Conservation (phyloP, 2,329 filamentous ascomycete genomes). For the Cercospora zeina region DNA sequence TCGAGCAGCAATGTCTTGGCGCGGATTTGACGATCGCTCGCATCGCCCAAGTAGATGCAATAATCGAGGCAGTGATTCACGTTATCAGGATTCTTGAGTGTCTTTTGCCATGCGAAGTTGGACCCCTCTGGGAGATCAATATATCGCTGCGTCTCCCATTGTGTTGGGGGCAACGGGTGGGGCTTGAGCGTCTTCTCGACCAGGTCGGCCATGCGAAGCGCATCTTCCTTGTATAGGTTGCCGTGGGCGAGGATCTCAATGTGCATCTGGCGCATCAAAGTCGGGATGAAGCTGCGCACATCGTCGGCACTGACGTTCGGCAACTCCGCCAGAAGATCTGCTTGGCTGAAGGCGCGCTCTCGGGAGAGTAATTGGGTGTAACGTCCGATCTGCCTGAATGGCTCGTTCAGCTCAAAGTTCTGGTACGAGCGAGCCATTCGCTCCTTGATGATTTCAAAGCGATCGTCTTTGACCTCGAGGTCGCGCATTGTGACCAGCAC, state of each 20-base stretch:
- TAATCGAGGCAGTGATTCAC: conserved; percentile 62
- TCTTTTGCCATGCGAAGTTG: conserved; percentile 80
- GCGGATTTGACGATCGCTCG: conserved; percentile 64
- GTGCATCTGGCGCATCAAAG: conserved; percentile 78
- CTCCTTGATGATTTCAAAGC: conserved; percentile 91
- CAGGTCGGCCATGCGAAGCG: conserved; percentile 78
- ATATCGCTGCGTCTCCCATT: conserved; percentile 77
- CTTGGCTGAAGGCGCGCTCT: conserved; percentile 74
- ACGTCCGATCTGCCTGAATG: conserved; percentile 83
- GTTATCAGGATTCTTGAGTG: conserved; percentile 81
- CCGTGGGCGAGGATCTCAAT: conserved; percentile 88
- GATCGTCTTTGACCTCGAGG: conserved; percentile 77
- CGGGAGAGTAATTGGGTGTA: conserved; percentile 78
- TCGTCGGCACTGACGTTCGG: conserved; percentile 71
- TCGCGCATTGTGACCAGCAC: conserved; percentile 82
- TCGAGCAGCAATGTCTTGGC: conserved; percentile 79
- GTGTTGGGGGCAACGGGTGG: conserved; percentile 68
- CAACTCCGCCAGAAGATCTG: conserved; percentile 76
- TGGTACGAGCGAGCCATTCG: conserved; percentile 72
- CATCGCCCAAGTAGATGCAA: conserved; percentile 47
- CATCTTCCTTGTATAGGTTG: conserved; percentile 93
- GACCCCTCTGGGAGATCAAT: conserved; percentile 75
- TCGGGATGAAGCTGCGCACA: conserved; percentile 73
- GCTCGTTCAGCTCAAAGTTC: conserved; percentile 85
- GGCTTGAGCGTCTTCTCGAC: conserved; percentile 77